Evolutionary conservation across 2,329 filamentous ascomycete species (phyloP).

Genomic region (Madurella fahalii): DNA sequence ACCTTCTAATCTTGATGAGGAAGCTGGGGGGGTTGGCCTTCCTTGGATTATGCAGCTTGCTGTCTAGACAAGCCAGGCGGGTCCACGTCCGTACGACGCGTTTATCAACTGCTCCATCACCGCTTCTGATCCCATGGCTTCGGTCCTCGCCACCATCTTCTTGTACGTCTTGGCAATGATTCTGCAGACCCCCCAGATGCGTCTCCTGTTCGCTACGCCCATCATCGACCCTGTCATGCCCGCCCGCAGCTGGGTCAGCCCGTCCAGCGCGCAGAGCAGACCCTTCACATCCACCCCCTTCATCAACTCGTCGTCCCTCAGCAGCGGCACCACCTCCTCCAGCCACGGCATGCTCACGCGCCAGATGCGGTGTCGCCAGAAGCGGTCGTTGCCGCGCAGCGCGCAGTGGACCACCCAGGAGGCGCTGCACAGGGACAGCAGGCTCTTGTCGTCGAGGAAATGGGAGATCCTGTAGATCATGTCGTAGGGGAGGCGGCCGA

Average conservation of each 20-base stretch:
- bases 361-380: constrained; percentile 4
- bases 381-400: not conserved
- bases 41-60: too few relatives aligned
- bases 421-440: constrained; percentile 1
- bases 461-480: not conserved
- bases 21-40: too few relatives aligned
- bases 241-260: not conserved
- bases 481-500: constrained; percentile 1
- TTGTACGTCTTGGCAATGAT: not conserved
- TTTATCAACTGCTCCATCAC: not conserved
- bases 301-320: not conserved
- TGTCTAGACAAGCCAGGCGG: too few relatives aligned
- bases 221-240: not conserved
- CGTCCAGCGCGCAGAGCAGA: not conserved
- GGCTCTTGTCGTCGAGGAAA: not conserved
- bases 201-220: constrained; percentile 1
- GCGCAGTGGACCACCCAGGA: not conserved
- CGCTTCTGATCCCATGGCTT: not conserved
- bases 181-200: constrained; percentile 2
- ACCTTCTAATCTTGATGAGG: not conserved
- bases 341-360: constrained; percentile 8
- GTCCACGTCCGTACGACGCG: not conserved
- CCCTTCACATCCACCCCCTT: not conserved
- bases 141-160: not conserved
- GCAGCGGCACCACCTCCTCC: not conserved